Evolutionary conservation across 176 grass and related monocot genomes (phyloP), one percentile per base, ranked within the genome.

Genomic region (Secale cereale): DNA sequence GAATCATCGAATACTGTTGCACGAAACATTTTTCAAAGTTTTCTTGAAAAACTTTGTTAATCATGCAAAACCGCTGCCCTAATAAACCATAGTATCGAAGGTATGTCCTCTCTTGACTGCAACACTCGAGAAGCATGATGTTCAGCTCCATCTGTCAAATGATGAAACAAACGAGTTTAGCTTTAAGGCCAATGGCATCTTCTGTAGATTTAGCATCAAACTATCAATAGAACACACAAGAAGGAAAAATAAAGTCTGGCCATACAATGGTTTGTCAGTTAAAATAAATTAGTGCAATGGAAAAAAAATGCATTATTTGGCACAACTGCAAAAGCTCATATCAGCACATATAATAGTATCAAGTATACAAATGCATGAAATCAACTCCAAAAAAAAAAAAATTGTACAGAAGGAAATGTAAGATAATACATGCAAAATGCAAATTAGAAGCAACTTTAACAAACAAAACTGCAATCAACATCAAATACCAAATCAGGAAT

Each of bases 1-100:
- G 96, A 75, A 95, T 96, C 96, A 98, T 98, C 2, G 91, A 95
- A 87, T 98, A 98, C 40, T 98, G 96, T 17, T 98, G 93, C 4
- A 98, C 93, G 26, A 98, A 96, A 59, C 90, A 98, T 39, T 92
- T 95, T 66, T 98, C 96, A 71, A 98, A 98, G 74, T 98, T 98
- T 59, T 98, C 96, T 78, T 98, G 93, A 68, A 95, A 50, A 65
- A 98, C 81, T 94, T 91, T 93, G 68, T 98, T 96, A 62, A 98
- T 95, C 91, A 95, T 92, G 91, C 96, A 98, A 81, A 98, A 98
- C 0, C 93, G 85, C 48, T 98, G 96, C 14, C 96, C 96, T 17
- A 98, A 60, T 65, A 98, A 87, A 36, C 96, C 91, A 71, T 98
- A 98, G 69, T 98, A 98, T 3, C 93, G 89, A 79, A 95, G 89